phyloP scores from a whole-genome alignment of 106 monocot genomes.

The Vanilla planifolia region DNA sequence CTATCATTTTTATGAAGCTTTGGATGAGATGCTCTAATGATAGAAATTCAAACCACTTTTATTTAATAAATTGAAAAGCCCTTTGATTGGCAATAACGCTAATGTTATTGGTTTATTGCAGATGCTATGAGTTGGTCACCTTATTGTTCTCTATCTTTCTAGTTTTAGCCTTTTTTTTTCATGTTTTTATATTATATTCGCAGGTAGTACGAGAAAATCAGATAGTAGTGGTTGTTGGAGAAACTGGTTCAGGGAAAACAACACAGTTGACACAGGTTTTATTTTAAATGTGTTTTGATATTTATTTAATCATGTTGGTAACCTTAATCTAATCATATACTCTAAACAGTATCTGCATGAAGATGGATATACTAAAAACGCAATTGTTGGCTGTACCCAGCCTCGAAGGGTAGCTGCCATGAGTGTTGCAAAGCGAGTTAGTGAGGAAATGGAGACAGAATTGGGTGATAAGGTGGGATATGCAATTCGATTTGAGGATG shows the following conservation, averaged over 20 bases:
- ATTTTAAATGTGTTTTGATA: background rate
- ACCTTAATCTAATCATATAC: background rate
- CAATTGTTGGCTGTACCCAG: constrained; percentile 91
- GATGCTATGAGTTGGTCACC: no score
- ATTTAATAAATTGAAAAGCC: no score
- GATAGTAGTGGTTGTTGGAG: constrained; percentile 89
- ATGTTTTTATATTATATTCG: constrained; percentile 5
- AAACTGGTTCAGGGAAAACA: constrained; percentile 96
- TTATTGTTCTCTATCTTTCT: no score
- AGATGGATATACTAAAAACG: constrained; percentile 58
- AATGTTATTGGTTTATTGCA: no score
- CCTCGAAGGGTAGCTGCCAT: constrained; percentile 95
- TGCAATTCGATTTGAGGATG: constrained; percentile 92
- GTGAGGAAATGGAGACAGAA: constrained; percentile 89
- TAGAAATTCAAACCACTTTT: no score
- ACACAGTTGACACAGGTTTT: constrained; percentile 83
- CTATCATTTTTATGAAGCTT: no score
- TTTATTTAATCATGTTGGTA: background rate
- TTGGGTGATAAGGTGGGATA: constrained; percentile 88
- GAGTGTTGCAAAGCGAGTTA: constrained; percentile 95
- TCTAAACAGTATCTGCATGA: constrained; percentile 75
- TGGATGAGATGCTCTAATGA: no score
- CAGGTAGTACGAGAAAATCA: constrained; percentile 96
- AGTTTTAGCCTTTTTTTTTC: no score
- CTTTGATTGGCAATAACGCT: no score